phyloP scores from a whole-genome alignment of 495 filamentous ascomycete genomes.

The Evernia prunastri region DNA sequence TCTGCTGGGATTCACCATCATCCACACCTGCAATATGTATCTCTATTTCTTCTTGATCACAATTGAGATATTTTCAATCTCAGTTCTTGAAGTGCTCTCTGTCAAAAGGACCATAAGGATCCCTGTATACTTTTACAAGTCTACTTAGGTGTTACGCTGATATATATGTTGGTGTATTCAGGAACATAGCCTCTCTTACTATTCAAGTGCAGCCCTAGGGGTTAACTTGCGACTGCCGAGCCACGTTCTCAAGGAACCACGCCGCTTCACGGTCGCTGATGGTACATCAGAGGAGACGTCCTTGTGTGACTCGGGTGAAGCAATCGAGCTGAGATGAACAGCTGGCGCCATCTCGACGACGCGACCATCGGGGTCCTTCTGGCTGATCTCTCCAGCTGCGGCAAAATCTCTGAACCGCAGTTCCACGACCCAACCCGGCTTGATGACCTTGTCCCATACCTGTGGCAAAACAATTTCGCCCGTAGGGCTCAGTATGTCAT shows the following conservation, averaged over 20 bases:
- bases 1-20: no score
- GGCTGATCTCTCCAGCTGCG: not conserved
- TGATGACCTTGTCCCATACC: not conserved
- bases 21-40: no score
- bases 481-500: not conserved
- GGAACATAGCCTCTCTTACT: not conserved
- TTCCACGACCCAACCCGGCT: not conserved
- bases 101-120: no score
- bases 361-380: not conserved
- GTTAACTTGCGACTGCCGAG: not conserved
- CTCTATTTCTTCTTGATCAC: no score
- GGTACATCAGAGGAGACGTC: not conserved
- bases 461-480: not conserved
- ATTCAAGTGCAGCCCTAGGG: not conserved
- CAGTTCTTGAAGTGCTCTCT: no score
- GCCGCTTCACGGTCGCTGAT: not conserved
- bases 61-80: no score
- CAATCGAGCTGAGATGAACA: not conserved
- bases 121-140: no score
- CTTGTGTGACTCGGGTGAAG: not conserved
- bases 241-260: not conserved
- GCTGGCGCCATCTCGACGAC: not conserved
- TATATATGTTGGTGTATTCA: no score
- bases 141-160: no score
- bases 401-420: not conserved